Evolutionary conservation across 805 yeast genomes (phyloP).

Genomic region (Pichia phayaonensis): DNA sequence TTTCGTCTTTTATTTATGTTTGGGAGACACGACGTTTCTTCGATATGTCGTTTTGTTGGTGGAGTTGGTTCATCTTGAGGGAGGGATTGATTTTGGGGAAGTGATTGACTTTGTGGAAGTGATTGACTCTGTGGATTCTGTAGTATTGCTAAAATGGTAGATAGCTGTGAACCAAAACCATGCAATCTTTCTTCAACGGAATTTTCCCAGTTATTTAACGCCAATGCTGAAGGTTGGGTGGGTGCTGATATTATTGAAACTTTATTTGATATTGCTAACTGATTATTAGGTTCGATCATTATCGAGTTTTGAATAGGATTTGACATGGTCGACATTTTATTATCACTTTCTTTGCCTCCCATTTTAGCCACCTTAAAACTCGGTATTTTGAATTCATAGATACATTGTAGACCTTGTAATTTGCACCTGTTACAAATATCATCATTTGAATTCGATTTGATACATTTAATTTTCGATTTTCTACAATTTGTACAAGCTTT

Average conservation of each 20-base stretch:
- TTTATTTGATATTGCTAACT: not conserved
- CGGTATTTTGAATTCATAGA: constrained; percentile 43
- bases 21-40: not conserved
- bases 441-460: constrained; percentile 31
- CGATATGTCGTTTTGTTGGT: not conserved
- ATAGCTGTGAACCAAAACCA: constrained; percentile 33
- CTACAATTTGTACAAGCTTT: constrained; percentile 63
- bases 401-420: constrained; percentile 45
- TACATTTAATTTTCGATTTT: constrained; percentile 55
- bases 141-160: constrained; percentile 30
- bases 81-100: too few relatives aligned
- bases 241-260: not conserved
- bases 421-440: constrained; percentile 55
- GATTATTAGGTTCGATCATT: not conserved
- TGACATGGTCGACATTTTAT: too few relatives aligned
- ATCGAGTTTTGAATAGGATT: not conserved
- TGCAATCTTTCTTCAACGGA: constrained; percentile 33
- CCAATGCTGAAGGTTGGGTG: not conserved
- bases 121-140: constrained; percentile 17
- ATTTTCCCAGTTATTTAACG: constrained; percentile 24
- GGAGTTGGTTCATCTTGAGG: not conserved
- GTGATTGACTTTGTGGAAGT: not conserved
- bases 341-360: not conserved
- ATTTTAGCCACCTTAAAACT: constrained; percentile 14
- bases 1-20: not conserved